A percentile compares a stretch with the other conserved stretches of the same genome.
These are phyloP conservation scores for Blastomyces gilchristii DNA, from an alignment of 2,329 filamentous ascomycete genomes.

Conservation along the genomic window DNA sequence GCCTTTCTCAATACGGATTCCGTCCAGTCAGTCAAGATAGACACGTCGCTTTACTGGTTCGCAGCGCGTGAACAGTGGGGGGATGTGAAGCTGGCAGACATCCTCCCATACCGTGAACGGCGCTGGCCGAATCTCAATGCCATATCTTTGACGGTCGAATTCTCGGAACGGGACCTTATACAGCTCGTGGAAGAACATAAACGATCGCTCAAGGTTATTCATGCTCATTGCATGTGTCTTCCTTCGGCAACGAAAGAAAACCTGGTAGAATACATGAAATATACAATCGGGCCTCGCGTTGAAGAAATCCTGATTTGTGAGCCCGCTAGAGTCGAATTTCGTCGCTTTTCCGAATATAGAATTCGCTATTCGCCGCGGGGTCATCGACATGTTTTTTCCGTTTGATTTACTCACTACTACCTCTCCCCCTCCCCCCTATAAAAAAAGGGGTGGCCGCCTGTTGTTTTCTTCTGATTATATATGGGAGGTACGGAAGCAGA, in stretches of 20 bases:
- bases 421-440: too few relatives aligned
- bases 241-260: not conserved
- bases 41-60: not conserved
- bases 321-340: not conserved
- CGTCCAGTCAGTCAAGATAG: not conserved
- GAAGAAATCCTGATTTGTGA: not conserved
- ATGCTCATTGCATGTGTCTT: not conserved
- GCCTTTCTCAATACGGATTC: not conserved
- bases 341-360: not conserved
- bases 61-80: not conserved
- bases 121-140: not conserved
- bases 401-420: not conserved
- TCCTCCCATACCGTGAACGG: not conserved
- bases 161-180: not conserved
- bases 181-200: not conserved
- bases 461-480: not conserved
- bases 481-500: not conserved
- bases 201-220: not conserved
- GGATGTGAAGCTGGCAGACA: not conserved
- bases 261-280: not conserved
- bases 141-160: not conserved
- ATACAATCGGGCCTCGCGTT: not conserved
- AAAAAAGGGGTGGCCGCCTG: not conserved
- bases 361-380: not conserved
- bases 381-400: not conserved